Percentiles rank a stretch among this genome's conserved stretches.
Evolutionary conservation across 2,329 filamentous ascomycete species (phyloP).

Genomic region (Cytospora paraplurivora): DNA sequence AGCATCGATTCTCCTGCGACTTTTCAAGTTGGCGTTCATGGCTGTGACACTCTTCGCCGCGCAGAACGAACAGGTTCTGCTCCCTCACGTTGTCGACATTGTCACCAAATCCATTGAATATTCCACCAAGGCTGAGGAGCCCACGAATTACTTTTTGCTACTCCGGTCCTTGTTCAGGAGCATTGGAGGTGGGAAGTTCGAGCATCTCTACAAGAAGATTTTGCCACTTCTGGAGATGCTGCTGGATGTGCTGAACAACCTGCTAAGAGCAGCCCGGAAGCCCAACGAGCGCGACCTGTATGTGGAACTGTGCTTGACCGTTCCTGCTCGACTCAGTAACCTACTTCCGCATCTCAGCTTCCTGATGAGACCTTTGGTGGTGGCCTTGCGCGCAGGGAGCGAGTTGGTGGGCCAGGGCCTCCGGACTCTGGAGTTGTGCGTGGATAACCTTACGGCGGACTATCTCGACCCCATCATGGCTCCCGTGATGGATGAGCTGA

Average conservation of each 20-base stretch:
- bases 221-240: slow-evolving; percentile 95
- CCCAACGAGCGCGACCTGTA: slow-evolving; percentile 92
- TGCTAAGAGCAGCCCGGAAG: slow-evolving; percentile 87
- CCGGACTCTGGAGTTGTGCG: slow-evolving; percentile 90
- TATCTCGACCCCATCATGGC: slow-evolving; percentile 99
- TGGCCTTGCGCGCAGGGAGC: slow-evolving; percentile 85
- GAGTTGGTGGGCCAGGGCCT: slow-evolving; percentile 95
- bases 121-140: slow-evolving; percentile 92
- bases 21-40: slow-evolving; percentile 99
- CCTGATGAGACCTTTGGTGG: slow-evolving; percentile 95
- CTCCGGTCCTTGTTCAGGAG: slow-evolving; percentile 91
- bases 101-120: slow-evolving; percentile 96
- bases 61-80: slow-evolving; percentile 92
- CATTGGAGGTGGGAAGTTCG: slow-evolving; percentile 95
- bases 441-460: slow-evolving; percentile 96
- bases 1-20: slow-evolving; percentile 85
- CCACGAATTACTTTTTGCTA: slow-evolving; percentile 97
- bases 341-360: slow-evolving; percentile 93
- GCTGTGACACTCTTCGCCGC: slow-evolving; percentile 93
- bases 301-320: slow-evolving; percentile 93
- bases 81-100: slow-evolving; percentile 96
- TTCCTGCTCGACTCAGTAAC: slow-evolving; percentile 91
- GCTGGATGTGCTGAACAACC: slow-evolving; percentile 92
- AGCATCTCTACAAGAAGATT: slow-evolving; percentile 98
- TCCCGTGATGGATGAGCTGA: slow-evolving; percentile 96